Percentiles rank a stretch among this genome's conserved stretches.
These are phyloP conservation scores for Prunus yedoensis DNA, from an alignment of 331 rosid genomes.

Conservation along the genomic window DNA sequence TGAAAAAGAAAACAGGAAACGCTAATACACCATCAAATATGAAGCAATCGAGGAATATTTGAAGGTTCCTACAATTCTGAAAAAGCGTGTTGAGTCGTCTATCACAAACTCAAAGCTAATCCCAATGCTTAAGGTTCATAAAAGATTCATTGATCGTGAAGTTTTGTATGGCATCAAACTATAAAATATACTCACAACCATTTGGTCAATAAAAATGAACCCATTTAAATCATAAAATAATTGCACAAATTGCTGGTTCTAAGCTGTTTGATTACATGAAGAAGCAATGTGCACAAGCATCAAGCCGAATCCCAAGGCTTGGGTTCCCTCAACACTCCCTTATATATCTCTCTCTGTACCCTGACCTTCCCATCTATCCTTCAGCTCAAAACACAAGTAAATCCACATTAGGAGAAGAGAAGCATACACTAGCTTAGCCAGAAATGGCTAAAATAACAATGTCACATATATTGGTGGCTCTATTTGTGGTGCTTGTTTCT, in stretches of 20 bases:
- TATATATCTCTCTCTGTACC: background rate
- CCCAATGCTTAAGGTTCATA: slow-evolving; percentile 2
- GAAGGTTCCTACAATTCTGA: slow-evolving; percentile 2
- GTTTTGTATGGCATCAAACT: background rate
- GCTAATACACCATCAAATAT: background rate
- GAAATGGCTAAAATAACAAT: background rate
- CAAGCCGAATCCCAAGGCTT: background rate
- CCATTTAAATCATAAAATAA: background rate
- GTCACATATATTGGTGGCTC: background rate
- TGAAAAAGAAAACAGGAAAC: background rate
- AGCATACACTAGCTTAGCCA: background rate
- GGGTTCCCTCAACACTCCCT: background rate
- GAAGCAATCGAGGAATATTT: background rate
- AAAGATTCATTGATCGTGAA: background rate
- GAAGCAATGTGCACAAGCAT: background rate
- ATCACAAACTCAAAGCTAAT: background rate
- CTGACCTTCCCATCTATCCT: background rate
- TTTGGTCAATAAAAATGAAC: background rate
- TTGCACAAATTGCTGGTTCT: background rate
- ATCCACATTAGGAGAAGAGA: background rate
- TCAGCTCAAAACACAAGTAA: background rate
- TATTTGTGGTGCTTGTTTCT: background rate
- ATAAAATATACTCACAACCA: background rate
- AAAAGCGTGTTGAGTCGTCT: slow-evolving; percentile 9
- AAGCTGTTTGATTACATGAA: slow-evolving; percentile 6